These are phyloP conservation scores for Conringia planisiliqua DNA, from an alignment of 345 rosid species.

Conservation along the genomic window DNA sequence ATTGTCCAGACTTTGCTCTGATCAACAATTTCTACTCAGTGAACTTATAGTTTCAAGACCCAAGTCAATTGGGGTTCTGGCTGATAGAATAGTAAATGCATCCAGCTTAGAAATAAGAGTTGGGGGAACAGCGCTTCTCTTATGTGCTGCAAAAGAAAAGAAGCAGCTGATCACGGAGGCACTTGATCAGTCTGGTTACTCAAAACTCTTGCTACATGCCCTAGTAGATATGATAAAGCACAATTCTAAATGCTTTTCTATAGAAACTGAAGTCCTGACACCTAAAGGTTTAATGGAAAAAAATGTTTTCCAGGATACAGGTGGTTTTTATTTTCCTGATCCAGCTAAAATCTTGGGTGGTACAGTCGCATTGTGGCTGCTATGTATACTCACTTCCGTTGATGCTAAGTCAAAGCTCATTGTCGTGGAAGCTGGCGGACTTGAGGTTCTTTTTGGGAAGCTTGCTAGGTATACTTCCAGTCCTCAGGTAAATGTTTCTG, in stretches of 20 bases:
- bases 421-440: constrained; percentile 78
- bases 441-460: constrained; percentile 64
- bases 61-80: constrained; percentile 50
- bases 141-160: constrained; percentile 69
- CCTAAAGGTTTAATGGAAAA: constrained; percentile 55
- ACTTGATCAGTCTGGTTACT: constrained; percentile 57
- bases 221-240: constrained; percentile 70
- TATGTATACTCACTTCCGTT: constrained; percentile 59
- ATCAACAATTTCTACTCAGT: constrained; percentile 54
- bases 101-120: constrained; percentile 67
- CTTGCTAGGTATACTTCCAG: constrained; percentile 56
- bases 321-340: constrained; percentile 59
- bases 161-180: constrained; percentile 52
- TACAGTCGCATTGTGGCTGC: constrained; percentile 64
- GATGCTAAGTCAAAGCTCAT: constrained; percentile 43
- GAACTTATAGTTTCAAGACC: constrained; percentile 57
- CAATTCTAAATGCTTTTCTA: constrained; percentile 43
- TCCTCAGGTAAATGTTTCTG: constrained; percentile 24
- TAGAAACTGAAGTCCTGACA: constrained; percentile 60
- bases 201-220: constrained; percentile 51
- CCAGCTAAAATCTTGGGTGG: constrained; percentile 61
- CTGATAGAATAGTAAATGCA: constrained; percentile 65
- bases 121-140: constrained; percentile 64
- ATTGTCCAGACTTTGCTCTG: constrained; percentile 74
- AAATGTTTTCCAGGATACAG: constrained; percentile 54